phyloP scores from a whole-genome alignment of 2,329 filamentous ascomycete species.

The Didymella sp. region DNA sequence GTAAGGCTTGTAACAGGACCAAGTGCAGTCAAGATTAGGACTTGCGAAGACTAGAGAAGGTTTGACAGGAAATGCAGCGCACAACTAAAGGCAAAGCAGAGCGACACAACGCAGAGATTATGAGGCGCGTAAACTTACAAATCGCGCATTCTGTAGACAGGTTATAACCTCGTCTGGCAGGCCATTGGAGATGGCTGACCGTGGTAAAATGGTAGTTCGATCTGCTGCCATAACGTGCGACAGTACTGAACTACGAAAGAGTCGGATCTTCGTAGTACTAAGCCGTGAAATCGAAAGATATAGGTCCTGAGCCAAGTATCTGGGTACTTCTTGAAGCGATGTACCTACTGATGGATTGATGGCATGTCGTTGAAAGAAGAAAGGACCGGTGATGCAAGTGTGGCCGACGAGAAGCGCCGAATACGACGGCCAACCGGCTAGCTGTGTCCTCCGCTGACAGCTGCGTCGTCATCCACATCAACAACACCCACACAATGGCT shows the following conservation, averaged over 20 bases:
- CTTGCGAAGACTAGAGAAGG: background rate
- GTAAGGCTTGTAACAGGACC: background rate
- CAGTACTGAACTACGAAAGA: background rate
- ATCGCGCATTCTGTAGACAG: slow-evolving; percentile 92
- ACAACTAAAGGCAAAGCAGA: background rate
- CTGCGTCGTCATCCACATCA: slow-evolving; percentile 19
- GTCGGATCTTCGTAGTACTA: background rate
- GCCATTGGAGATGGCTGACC: slow-evolving; percentile 58
- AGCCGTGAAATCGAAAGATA: background rate
- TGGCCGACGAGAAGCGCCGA: slow-evolving; percentile 17
- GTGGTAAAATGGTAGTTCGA: background rate
- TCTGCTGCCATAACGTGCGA: background rate
- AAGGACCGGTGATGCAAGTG: slow-evolving; percentile 14
- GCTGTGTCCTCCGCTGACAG: slow-evolving; percentile 13
- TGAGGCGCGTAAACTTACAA: slow-evolving; percentile 66
- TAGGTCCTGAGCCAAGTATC: background rate
- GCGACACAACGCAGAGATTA: background rate
- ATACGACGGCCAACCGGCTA: slow-evolving; percentile 16
- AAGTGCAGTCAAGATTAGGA: background rate
- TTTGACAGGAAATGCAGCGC: background rate
- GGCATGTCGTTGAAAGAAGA: slow-evolving; percentile 20
- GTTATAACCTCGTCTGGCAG: slow-evolving; percentile 86
- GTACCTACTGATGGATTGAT: background rate
- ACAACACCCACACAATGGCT: slow-evolving; percentile 36
- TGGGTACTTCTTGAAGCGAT: background rate